Conservation (phyloP, 2,329 filamentous ascomycete genomes). For the Paraconiothyrium sp. region DNA sequence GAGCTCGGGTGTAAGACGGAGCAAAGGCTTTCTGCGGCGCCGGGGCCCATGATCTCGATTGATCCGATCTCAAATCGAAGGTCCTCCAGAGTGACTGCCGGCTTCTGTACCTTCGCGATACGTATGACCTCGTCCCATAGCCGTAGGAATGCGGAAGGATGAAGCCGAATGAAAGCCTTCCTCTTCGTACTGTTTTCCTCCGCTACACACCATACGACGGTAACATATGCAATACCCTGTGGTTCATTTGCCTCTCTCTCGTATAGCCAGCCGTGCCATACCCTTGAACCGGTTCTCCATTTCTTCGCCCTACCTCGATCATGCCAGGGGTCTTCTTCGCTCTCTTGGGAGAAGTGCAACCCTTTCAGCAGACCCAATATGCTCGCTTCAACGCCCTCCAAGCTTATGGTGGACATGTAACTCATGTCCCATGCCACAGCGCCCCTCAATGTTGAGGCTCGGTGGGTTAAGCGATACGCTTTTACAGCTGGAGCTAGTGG, state of each 20-base stretch:
- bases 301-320: conserved; percentile 65
- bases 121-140: conserved; percentile 71
- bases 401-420: conserved; percentile 85
- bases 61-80: conserved; percentile 77
- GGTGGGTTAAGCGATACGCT: conserved; percentile 86
- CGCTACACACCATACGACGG: conserved; percentile 74
- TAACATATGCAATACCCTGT: conserved; percentile 74
- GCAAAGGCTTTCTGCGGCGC: conserved; percentile 79
- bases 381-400: conserved; percentile 73
- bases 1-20: conserved; percentile 67
- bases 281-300: conserved; percentile 73
- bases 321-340: conserved; percentile 65
- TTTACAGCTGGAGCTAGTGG: conserved; percentile 89
- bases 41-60: conserved; percentile 76
- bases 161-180: conserved; percentile 75
- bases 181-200: conserved; percentile 50
- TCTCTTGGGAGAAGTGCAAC: conserved; percentile 65
- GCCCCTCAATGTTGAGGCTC: conserved; percentile 77
- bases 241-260: conserved; percentile 63
- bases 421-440: conserved; percentile 92
- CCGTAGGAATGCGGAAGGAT: conserved; percentile 81
- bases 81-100: conserved; percentile 72
- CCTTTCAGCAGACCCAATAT: conserved; percentile 72
- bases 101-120: conserved; percentile 68
- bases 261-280: conserved; percentile 66